Base-by-base conservation (phyloP, 1,139 yeast genomes). In the Suhomyces panamericanus region DNA sequence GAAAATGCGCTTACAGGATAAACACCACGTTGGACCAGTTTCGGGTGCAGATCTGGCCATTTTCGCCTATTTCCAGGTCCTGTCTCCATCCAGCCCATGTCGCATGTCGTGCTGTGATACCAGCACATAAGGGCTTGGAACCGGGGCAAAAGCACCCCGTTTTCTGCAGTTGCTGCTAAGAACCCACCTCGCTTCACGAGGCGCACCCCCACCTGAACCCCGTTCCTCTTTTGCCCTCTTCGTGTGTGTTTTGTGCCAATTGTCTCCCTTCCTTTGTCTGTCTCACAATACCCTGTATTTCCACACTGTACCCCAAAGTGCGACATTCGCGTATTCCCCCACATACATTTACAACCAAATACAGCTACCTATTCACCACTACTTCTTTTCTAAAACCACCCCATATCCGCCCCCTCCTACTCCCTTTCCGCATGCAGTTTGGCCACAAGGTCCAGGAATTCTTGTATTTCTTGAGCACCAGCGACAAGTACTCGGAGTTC, bases 401-500 rank as follows among this genome's bases (percentile, higher is more conserved):
- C 24, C 11, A 14, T 32, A 26, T 31, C 28, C 20, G 5, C 14
- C 14, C 16, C 4, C 22, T 32, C 38, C 15, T 13, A 26, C 14
- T 1, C 12, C 8, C 17, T 15, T 17, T 10, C 31, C 35, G 30
- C 28, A 69, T 72, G 77, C 62, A 58, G 44, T 53, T 71, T 32
- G 55, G 67, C 27, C 63, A 64, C 49, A 61, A 54, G 50, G 40
- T 73, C 39, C 75, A 76, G 57, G 85, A 83, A 62, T 70, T 83
- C 56, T 63, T 83, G n/a, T 85, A 85, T 61, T 78, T 85, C 14
- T 64, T 83, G 47, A 78, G 81, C 42, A 81, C 89, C 6, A 77
- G 73, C 47, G 89, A 84, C 56, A 81, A 84, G 57, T 84, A 84
- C 58, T 83, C 89, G 0, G 89, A 83, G 51, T 84, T 72, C 57